These are phyloP conservation scores for Aspergillus sergii DNA, from an alignment of 2,329 filamentous ascomycete genomes.

Conservation along the genomic window DNA sequence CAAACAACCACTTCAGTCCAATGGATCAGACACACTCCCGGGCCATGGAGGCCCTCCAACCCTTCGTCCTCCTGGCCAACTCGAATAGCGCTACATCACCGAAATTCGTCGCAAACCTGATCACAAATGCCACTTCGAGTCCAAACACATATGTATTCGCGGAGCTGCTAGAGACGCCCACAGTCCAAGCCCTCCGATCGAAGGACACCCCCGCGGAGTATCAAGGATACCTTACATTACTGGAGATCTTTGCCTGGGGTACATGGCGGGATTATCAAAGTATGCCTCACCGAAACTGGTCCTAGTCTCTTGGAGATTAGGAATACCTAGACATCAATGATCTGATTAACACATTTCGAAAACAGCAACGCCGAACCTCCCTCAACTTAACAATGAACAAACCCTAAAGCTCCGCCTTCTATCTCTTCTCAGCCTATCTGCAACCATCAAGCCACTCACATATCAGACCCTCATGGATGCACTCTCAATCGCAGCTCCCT, in stretches of 20 bases:
- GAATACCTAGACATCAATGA: neutral
- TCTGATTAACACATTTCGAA: neutral
- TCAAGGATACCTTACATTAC: conserved; percentile 65
- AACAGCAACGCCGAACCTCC: conserved; percentile 60
- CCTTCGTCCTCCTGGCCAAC: conserved; percentile 87
- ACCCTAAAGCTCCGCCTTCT: conserved; percentile 85
- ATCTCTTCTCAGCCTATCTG: conserved; percentile 79
- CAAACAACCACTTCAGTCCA: neutral
- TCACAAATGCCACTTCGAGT: conserved; percentile 85
- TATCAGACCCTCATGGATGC: conserved; percentile 69
- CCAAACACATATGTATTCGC: conserved; percentile 90
- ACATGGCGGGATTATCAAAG: conserved; percentile 78
- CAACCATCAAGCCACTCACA: conserved; percentile 66
- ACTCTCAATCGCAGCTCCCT: conserved; percentile 67
- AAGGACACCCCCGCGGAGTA: conserved; percentile 62
- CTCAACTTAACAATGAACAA: conserved; percentile 72
- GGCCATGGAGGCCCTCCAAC: conserved; percentile 66
- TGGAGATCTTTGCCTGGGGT: conserved; percentile 90
- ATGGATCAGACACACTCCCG: conserved; percentile 55
- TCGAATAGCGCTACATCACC: conserved; percentile 72
- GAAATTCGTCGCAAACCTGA: conserved; percentile 80
- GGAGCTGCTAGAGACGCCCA: conserved; percentile 81
- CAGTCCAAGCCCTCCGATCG: conserved; percentile 71
- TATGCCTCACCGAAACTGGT: conserved; percentile 32
- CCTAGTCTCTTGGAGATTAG: neutral